phyloP scores from a whole-genome alignment of 1,284 basidiomycete species.

The Malassezia globosa region DNA sequence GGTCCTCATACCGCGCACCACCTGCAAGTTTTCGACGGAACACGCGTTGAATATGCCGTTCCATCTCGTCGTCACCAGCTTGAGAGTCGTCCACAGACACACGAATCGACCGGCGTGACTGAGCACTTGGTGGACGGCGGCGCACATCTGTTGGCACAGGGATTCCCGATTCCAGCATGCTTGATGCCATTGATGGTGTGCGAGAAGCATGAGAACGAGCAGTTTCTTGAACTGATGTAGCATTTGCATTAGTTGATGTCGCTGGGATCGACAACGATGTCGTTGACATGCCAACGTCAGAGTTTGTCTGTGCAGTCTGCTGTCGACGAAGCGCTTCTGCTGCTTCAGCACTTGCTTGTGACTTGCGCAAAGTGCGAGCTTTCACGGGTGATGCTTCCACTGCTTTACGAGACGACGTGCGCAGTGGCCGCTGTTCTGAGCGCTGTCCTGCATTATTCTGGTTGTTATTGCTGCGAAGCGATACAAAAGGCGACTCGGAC shows the following conservation, averaged over 20 bases:
- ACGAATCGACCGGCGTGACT: conserved; percentile 15
- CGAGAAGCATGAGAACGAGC: too few relatives aligned
- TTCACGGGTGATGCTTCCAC: conserved; percentile 4
- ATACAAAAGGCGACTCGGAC: background rate
- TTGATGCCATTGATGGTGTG: too few relatives aligned
- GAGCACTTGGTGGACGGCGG: conserved; percentile 7
- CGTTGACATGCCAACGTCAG: too few relatives aligned
- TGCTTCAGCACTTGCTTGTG: conserved; percentile 6
- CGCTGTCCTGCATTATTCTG: too few relatives aligned
- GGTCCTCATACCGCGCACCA: conserved; percentile 65
- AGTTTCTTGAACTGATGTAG: too few relatives aligned
- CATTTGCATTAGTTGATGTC: background rate
- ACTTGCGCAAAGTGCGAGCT: conserved; percentile 8
- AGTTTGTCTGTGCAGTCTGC: background rate
- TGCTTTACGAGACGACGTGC: background rate
- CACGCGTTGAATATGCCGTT: conserved; percentile 78
- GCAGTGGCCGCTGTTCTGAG: too few relatives aligned
- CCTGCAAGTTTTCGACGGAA: conserved; percentile 74
- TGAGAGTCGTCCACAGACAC: conserved; percentile 64
- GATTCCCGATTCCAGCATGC: background rate
- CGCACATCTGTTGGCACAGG: conserved; percentile 7
- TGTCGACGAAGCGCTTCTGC: conserved; percentile 14
- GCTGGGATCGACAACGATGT: background rate
- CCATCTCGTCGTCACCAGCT: conserved; percentile 90
- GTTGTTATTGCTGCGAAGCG: background rate